These are phyloP conservation scores for Xanthoconium separans DNA, from an alignment of 1,284 basidiomycete genomes.

Conservation along the genomic window DNA sequence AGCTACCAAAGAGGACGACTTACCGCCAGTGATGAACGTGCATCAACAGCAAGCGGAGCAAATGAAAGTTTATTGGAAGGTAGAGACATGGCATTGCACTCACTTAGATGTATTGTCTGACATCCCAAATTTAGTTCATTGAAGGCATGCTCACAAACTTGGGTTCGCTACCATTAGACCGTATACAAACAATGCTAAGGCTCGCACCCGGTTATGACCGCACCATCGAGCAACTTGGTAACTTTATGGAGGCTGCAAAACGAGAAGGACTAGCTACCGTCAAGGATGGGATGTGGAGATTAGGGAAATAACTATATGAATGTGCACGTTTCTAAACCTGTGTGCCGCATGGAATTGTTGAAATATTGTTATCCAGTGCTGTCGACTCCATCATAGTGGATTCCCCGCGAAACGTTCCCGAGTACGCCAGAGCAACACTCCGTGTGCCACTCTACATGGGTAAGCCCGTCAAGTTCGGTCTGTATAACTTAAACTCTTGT, in stretches of 20 bases:
- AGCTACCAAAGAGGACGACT: constrained; percentile 41
- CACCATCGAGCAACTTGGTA: constrained; percentile 70
- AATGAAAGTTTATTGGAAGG: constrained; percentile 86
- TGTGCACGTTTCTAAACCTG: background rate
- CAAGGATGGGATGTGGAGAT: constrained; percentile 73
- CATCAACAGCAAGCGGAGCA: constrained; percentile 80
- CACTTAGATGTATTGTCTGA: constrained; percentile 2
- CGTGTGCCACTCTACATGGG: no score
- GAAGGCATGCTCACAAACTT: constrained; percentile 86
- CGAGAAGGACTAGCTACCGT: constrained; percentile 72
- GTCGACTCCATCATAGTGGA: no score
- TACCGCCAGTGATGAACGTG: constrained; percentile 51
- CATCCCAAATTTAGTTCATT: constrained; percentile 54
- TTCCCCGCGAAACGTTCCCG: no score
- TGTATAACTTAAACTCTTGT: no score
- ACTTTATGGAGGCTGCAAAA: constrained; percentile 77
- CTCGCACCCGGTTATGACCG: constrained; percentile 79
- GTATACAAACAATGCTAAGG: constrained; percentile 82
- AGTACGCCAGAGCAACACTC: no score
- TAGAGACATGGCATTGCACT: constrained; percentile 30
- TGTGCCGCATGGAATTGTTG: background rate
- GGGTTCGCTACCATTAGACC: constrained; percentile 65
- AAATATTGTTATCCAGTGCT: background rate
- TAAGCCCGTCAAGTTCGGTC: no score
- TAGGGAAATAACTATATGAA: constrained; percentile 36